phyloP scores from a whole-genome alignment of 192 early-diverging fungal species.

The Podila epicladia region DNA sequence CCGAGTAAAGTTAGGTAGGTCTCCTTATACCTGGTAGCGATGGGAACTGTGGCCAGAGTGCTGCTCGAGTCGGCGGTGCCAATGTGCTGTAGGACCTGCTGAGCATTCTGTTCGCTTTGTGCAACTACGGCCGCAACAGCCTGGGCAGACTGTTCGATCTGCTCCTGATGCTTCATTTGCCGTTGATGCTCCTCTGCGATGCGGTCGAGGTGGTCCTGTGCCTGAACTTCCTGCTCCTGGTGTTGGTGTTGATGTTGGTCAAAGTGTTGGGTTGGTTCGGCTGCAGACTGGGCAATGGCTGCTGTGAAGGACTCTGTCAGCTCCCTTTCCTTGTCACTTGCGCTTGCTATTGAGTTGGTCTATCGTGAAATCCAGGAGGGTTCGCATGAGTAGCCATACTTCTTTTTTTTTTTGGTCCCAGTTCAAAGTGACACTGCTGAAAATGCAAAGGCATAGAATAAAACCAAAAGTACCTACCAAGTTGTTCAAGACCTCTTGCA shows the following conservation, averaged over 20 bases:
- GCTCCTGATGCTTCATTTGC: constrained; percentile 7
- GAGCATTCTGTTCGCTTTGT: not conserved
- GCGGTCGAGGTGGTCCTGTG: constrained; percentile 16
- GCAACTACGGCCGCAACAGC: not conserved
- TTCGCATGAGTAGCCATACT: too few species aligned
- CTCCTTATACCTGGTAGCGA: constrained; percentile 13
- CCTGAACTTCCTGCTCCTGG: not conserved
- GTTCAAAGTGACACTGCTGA: too few species aligned
- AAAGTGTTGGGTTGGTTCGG: not conserved
- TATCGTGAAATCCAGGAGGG: not conserved
- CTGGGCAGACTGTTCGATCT: constrained; percentile 4
- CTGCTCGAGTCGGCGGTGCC: constrained; percentile 11
- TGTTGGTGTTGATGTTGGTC: not conserved
- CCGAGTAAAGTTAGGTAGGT: too few species aligned
- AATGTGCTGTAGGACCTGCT: constrained; percentile 19
- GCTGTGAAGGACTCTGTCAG: constrained; percentile 24
- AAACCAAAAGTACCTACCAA: constrained; percentile 5
- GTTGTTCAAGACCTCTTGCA: constrained; percentile 22
- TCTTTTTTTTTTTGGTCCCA: too few species aligned
- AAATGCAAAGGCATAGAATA: too few species aligned
- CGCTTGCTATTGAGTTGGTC: constrained; percentile 32
- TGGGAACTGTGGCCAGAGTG: constrained; percentile 27
- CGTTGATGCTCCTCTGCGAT: constrained; percentile 15
- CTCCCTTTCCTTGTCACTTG: constrained; percentile 14
- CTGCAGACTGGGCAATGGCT: constrained; percentile 24